A percentile compares a stretch with the other conserved stretches of the same genome.
These are phyloP conservation scores for Fusarium praegraminearum DNA, from an alignment of 2,329 filamentous ascomycete species.

Conservation along the genomic window DNA sequence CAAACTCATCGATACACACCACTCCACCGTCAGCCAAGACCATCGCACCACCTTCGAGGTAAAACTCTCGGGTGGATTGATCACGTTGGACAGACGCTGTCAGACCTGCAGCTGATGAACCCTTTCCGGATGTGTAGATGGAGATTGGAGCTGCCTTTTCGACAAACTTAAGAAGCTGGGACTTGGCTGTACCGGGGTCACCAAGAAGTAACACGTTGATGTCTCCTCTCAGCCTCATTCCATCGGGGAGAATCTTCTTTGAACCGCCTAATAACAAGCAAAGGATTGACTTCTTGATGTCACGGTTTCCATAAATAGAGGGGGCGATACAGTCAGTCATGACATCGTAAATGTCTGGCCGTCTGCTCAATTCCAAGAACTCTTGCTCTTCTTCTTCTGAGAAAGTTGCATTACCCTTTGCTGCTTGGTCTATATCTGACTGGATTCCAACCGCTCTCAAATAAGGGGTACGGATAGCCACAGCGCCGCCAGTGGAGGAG, in stretches of 20 bases:
- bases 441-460: slow-evolving; percentile 92
- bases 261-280: slow-evolving; percentile 94
- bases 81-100: slow-evolving; percentile 97
- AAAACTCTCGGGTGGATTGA: slow-evolving; percentile 92
- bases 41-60: slow-evolving; percentile 98
- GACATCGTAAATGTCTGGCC: slow-evolving; percentile 90
- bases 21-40: slow-evolving; percentile 96
- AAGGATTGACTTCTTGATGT: slow-evolving; percentile 98
- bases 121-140: slow-evolving; percentile 98
- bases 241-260: slow-evolving; percentile 97
- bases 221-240: slow-evolving; percentile 96
- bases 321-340: slow-evolving; percentile 95
- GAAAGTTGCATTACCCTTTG: slow-evolving; percentile 86
- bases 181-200: slow-evolving; percentile 98
- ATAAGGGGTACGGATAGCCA: slow-evolving; percentile 96
- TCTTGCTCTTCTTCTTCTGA: slow-evolving; percentile 98
- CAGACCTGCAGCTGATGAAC: slow-evolving; percentile 95
- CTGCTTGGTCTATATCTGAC: slow-evolving; percentile 88
- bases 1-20: slow-evolving; percentile 98
- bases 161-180: slow-evolving; percentile 95
- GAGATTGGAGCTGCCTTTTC: slow-evolving; percentile 96
- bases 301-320: slow-evolving; percentile 94
- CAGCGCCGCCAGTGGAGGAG: slow-evolving; percentile 78
- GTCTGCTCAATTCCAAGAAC: slow-evolving; percentile 88
- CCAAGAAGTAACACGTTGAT: slow-evolving; percentile 97